These are phyloP conservation scores for Wickerhamomyces bovis DNA, from an alignment of 805 yeast genomes.

Conservation along the genomic window DNA sequence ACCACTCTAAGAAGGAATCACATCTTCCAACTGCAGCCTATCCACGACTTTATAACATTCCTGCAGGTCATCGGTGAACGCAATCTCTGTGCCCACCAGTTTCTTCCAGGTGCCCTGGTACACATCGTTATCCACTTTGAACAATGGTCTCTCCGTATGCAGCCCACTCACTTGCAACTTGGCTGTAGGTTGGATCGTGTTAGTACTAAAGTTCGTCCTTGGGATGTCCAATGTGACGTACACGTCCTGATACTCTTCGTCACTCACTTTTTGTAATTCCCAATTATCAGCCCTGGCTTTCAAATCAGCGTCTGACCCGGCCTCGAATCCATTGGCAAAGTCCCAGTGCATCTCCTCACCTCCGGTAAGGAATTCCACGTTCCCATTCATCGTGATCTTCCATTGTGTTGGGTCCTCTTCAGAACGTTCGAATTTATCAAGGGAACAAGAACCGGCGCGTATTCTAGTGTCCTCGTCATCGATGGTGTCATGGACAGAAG, in stretches of 20 bases:
- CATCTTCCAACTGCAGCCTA: slow-evolving; percentile 19
- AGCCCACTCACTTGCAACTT: slow-evolving; percentile 52
- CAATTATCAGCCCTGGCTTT: slow-evolving; percentile 36
- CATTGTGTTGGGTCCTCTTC: slow-evolving; percentile 37
- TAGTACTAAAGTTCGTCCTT: slow-evolving; percentile 25
- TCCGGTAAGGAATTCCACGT: slow-evolving; percentile 55
- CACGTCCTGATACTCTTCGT: slow-evolving; percentile 39
- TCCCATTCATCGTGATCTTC: slow-evolving; percentile 65
- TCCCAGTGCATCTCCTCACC: slow-evolving; percentile 97
- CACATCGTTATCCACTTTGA: slow-evolving; percentile 51
- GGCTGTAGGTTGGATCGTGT: slow-evolving; percentile 32
- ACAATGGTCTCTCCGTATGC: slow-evolving; percentile 46
- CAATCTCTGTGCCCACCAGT: slow-evolving; percentile 72
- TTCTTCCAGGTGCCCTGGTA: slow-evolving; percentile 74
- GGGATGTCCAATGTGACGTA: slow-evolving; percentile 52
- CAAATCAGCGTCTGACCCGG: slow-evolving; percentile 86
- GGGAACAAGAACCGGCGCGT: slow-evolving; percentile 80
- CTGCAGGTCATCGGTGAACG: slow-evolving; percentile 23
- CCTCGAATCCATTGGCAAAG: slow-evolving; percentile 70
- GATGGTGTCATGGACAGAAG: slow-evolving; percentile 45
- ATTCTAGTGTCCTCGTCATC: slow-evolving; percentile 40
- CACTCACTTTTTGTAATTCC: background rate
- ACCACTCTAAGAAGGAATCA: slow-evolving; percentile 10
- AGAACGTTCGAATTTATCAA: slow-evolving; percentile 50
- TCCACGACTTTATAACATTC: slow-evolving; percentile 16